Evolutionary conservation across 805 yeast genomes (phyloP).

Genomic region (Priceomyces haplophilus): DNA sequence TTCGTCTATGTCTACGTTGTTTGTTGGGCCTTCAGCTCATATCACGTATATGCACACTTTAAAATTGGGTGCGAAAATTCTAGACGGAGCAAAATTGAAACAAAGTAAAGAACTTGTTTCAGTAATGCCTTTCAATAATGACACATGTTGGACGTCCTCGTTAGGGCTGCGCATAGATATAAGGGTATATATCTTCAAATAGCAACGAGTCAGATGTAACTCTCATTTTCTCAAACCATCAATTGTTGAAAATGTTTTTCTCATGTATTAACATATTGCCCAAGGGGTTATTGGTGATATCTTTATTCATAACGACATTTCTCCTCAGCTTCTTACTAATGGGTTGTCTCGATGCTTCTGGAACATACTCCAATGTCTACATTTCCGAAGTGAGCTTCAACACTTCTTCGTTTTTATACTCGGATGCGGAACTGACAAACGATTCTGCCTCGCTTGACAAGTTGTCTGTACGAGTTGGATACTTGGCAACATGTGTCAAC

Average conservation of each 20-base stretch:
- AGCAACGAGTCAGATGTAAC: too few species aligned
- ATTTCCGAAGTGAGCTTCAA: conserved; percentile 50
- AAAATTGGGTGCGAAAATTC: neutral
- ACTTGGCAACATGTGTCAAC: conserved; percentile 54
- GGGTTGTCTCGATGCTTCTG: conserved; percentile 47
- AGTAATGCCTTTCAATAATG: neutral
- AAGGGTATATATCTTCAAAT: too few species aligned
- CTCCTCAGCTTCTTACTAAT: conserved; percentile 53
- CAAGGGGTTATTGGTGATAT: conserved; percentile 15
- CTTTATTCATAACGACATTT: conserved; percentile 48
- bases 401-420: conserved; percentile 39
- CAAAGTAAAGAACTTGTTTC: conserved; percentile 2
- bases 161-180: too few species aligned
- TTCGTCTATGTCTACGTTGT: neutral
- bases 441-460: conserved; percentile 30
- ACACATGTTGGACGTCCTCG: neutral
- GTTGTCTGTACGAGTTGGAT: conserved; percentile 51
- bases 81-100: neutral
- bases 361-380: conserved; percentile 48
- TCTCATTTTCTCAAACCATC: neutral
- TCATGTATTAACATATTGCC: neutral
- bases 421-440: conserved; percentile 31
- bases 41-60: neutral
- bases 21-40: neutral
- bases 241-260: neutral